Base-by-base conservation (phyloP, 495 filamentous ascomycete species). In the Tuber magnatum region DNA sequence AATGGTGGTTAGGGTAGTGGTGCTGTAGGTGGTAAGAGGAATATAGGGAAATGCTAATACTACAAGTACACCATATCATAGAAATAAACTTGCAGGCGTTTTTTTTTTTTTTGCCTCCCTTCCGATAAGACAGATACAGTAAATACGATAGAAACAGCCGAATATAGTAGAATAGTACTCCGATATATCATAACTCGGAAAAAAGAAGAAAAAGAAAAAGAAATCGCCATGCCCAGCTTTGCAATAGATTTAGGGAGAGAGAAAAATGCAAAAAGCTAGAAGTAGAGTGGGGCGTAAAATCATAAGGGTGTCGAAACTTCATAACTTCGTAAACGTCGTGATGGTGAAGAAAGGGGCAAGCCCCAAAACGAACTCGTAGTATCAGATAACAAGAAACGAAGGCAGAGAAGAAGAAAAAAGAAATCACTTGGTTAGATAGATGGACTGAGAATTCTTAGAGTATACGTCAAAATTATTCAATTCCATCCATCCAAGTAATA, bases 401-500 rank as follows among this genome's bases (percentile, higher is more conserved):
- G 5, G 56, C 14, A 65, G 56, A 48, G n/a, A 40, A 40, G 39
- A 40, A 40, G 7, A 48, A 12, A 65, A 35, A 35, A 35, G 32
- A 65, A 35, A 18, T 65, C 56, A 65, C 56, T 35, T 18, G 56
- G 35, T 65, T 32, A 35, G 56, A 35, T 65, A 65, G 56, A 65
- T 65, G 35, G 56, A 32, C 56, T 65, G 18, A 65, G 56, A 20
- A 65, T 65, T 65, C 56, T 65, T 65, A 65, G 28, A 65, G 56
- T 61, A 32, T 65, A 35, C 28, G 32, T 28, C 56, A 12, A 65
- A 65, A 35, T 65, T 65, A 65, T 65, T 65, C 56, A 65, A 65
- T 65, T 18, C 51, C 51, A 56, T 61, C 56, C 56, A 61, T 65
- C 56, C 56, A 65, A 65, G 28, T 35, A 65, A 65, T 65, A 65